These are phyloP conservation scores for Vitis vinifera DNA, from an alignment of 164 flowering plant species.

Conservation along the genomic window ASM3070453v1 NC_081818.1:2963001-2963500, in stretches of 20 bases:
- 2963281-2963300: not conserved
- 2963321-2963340: not conserved
- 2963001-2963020: conserved; percentile 64
- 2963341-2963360: not conserved
- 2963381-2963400: not conserved
- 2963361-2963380: not conserved
- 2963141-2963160: not conserved
- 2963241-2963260: not conserved
- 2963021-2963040: conserved; percentile 1
- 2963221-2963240: not conserved
- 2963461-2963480: conserved; percentile 91
- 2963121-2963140: not conserved
- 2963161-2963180: not conserved
- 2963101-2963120: not conserved
- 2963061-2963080: not conserved
- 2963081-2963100: too few species aligned
- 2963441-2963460: conserved; percentile 5
- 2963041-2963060: not conserved
- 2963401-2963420: not conserved
- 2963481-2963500: conserved; percentile 98
- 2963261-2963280: not conserved
- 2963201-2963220: not conserved
- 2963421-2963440: not conserved
- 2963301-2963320: not conserved
- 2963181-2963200: not conserved